These are phyloP conservation scores for Trifolium pratense DNA, from an alignment of 306 rosid genomes.

Conservation along the genomic window DNA sequence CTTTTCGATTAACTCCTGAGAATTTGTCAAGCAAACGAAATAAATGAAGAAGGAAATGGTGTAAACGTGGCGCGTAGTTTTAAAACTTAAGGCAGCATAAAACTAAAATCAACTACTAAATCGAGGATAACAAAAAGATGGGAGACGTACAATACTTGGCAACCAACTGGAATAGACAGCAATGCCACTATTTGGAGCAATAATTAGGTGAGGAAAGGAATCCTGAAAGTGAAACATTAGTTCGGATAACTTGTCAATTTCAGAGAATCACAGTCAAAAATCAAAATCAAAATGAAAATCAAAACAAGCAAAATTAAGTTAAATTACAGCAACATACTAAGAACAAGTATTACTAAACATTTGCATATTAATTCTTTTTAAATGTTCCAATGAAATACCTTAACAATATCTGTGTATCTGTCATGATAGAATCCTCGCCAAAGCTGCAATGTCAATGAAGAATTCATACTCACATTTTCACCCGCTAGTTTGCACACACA, in stretches of 20 bases:
- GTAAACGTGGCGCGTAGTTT: not conserved
- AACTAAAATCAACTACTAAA: conserved; percentile 16
- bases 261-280: conserved; percentile 19
- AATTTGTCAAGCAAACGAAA: conserved; percentile 29
- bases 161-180: conserved; percentile 94
- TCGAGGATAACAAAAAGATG: conserved; percentile 25
- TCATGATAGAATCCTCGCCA: conserved; percentile 84
- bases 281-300: not conserved
- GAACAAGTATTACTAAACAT: conserved; percentile 18
- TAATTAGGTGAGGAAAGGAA: conserved; percentile 65
- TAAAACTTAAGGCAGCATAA: not conserved
- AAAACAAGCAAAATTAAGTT: conserved; percentile 21
- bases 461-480: conserved; percentile 45
- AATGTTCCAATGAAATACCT: conserved; percentile 49
- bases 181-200: conserved; percentile 91
- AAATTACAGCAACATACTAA: conserved; percentile 15
- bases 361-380: conserved; percentile 12
- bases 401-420: conserved; percentile 60
- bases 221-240: conserved; percentile 49
- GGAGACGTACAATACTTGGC: conserved; percentile 69
- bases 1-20: conserved; percentile 69
- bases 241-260: conserved; percentile 22
- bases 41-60: conserved; percentile 9
- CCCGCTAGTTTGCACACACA: conserved; percentile 68
- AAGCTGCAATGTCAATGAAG: conserved; percentile 67